Conservation (phyloP, 805 yeast genomes). For the Saturnispora mendoncae region DNA sequence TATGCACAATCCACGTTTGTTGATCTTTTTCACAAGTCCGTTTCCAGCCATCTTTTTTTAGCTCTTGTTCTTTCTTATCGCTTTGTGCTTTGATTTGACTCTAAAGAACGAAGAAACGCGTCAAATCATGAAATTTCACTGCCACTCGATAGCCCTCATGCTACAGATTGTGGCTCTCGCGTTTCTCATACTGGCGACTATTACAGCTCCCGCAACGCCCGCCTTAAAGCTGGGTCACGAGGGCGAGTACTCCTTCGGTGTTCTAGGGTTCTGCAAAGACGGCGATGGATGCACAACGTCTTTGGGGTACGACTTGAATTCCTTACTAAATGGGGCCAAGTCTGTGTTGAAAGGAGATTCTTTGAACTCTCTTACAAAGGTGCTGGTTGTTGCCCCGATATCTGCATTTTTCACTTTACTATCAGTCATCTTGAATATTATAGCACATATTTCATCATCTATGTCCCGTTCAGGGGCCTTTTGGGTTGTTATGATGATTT, state of each 20-base stretch:
- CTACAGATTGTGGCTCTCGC: constrained; percentile 49
- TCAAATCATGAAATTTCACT: constrained; percentile 15
- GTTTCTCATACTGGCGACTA: constrained; percentile 49
- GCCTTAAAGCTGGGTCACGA: constrained; percentile 43
- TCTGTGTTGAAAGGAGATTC: constrained; percentile 43
- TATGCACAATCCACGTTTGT: too few species aligned
- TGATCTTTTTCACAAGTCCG: too few species aligned
- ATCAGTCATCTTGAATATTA: constrained; percentile 30
- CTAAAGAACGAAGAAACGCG: too few species aligned
- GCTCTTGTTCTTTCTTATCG: neutral
- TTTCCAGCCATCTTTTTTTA: too few species aligned
- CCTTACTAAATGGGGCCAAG: constrained; percentile 14
- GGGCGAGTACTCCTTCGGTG: constrained; percentile 44
- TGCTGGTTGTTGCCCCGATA: constrained; percentile 54
- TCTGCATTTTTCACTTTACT: constrained; percentile 56
- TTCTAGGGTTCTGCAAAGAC: constrained; percentile 53
- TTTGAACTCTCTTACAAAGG: constrained; percentile 44
- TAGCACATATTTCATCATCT: constrained; percentile 16
- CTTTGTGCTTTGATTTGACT: too few species aligned
- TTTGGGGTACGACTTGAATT: constrained; percentile 28
- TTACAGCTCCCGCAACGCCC: constrained; percentile 51
- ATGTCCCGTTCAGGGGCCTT: constrained; percentile 18
- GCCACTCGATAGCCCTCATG: constrained; percentile 30
- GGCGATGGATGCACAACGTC: constrained; percentile 31
- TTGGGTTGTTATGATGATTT: constrained; percentile 36